phyloP scores from a whole-genome alignment of 305 asterid species.

The Lippia alba region DNA sequence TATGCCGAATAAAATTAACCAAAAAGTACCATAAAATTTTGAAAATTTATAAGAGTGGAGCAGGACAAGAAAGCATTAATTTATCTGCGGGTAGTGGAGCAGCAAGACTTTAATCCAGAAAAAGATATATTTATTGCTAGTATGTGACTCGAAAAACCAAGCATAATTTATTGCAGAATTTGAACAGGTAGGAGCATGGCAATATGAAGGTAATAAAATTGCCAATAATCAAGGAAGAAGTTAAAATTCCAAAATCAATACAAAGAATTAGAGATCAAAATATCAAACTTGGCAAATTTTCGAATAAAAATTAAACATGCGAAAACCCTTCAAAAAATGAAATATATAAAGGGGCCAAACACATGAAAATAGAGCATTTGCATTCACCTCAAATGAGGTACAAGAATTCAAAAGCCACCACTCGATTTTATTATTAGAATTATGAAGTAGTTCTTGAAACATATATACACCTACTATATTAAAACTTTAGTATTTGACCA shows the following conservation, averaged over 20 bases:
- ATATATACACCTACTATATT: conserved; percentile 6
- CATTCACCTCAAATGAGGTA: background rate
- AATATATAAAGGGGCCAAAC: too few relatives aligned
- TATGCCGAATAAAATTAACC: too few relatives aligned
- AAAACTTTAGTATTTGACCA: too few relatives aligned
- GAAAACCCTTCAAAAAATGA: too few relatives aligned
- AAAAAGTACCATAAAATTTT: too few relatives aligned
- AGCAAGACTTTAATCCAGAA: background rate
- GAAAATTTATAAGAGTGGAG: too few relatives aligned
- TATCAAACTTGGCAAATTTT: too few relatives aligned
- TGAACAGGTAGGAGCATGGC: background rate
- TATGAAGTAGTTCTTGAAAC: conserved; percentile 34
- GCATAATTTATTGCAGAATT: background rate
- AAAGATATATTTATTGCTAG: background rate
- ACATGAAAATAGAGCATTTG: too few relatives aligned
- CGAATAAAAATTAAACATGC: too few relatives aligned
- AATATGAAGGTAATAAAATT: background rate
- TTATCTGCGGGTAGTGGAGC: too few relatives aligned
- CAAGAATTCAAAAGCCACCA: conserved; percentile 21
- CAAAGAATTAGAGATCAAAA: background rate
- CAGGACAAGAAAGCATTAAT: too few relatives aligned
- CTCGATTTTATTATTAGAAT: conserved; percentile 24
- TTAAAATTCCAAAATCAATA: background rate
- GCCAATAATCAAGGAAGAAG: background rate
- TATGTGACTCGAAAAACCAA: background rate